A percentile compares a stretch with the other conserved stretches of the same genome.
These are phyloP conservation scores for Fusarium sp. DNA, from an alignment of 2,329 filamentous ascomycete genomes.

Conservation along the genomic window DNA sequence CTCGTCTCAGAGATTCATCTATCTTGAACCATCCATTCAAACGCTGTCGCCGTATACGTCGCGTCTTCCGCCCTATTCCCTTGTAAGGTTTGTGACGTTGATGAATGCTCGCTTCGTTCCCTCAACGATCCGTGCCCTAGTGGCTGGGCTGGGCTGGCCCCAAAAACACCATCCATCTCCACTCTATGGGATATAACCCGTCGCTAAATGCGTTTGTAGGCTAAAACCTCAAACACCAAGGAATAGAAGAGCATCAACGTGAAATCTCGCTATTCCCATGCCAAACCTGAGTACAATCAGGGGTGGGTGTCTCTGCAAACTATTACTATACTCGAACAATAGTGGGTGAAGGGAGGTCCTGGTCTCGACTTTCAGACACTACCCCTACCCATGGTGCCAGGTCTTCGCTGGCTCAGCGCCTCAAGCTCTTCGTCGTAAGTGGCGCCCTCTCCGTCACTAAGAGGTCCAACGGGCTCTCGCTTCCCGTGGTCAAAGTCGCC, in stretches of 20 bases:
- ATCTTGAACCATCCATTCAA: conserved; percentile 11
- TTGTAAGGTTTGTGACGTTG: conserved; percentile 15
- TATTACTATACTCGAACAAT: neutral
- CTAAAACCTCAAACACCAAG: conserved; percentile 27
- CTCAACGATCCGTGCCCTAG: conserved; percentile 12
- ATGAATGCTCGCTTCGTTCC: conserved; percentile 18
- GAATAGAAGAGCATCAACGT: conserved; percentile 8
- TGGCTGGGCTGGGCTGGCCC: conserved; percentile 4
- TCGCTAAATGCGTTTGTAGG: conserved; percentile 34
- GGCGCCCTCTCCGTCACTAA: conserved; percentile 61
- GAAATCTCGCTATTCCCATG: conserved; percentile 38
- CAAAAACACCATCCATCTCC: conserved; percentile 5
- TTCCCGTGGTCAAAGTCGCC: conserved; percentile 52
- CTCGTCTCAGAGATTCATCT: conserved; percentile 6
- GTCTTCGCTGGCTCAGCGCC: conserved; percentile 46
- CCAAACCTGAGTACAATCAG: conserved; percentile 17
- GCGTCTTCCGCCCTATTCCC: conserved; percentile 19
- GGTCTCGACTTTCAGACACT: conserved; percentile 53
- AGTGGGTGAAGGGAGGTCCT: neutral
- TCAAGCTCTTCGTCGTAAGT: conserved; percentile 59
- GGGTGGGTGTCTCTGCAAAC: conserved; percentile 23
- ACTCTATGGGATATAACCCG: conserved; percentile 29
- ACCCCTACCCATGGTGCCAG: conserved; percentile 56
- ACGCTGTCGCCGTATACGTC: conserved; percentile 38
- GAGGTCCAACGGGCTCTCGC: conserved; percentile 52